Evolutionary conservation across 768 basidiomycete genomes (phyloP).

Genomic region (Amanita rimosa): DNA sequence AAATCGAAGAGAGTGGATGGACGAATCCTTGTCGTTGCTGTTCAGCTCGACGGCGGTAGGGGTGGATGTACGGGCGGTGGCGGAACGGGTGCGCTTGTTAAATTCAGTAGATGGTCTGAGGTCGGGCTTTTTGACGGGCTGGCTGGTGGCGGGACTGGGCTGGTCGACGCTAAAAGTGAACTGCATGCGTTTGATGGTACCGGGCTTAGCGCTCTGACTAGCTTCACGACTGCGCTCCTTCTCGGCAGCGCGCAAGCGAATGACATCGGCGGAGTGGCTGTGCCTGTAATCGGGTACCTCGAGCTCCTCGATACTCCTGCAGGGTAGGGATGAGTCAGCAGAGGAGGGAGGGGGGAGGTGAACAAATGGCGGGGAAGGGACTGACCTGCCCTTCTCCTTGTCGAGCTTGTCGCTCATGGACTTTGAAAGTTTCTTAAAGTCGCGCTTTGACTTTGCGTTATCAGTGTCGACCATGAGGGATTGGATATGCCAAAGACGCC

Average conservation of each 20-base stretch:
- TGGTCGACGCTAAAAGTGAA: conserved; percentile 83
- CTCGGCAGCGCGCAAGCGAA: conserved; percentile 71
- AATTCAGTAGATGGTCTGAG: conserved; percentile 56
- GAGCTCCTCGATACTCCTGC: conserved; percentile 76
- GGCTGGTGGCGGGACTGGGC: conserved; percentile 35
- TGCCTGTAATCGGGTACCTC: conserved; percentile 75
- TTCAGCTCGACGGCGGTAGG: conserved; percentile 11
- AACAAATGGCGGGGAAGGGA: conserved; percentile 13
- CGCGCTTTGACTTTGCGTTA: conserved; percentile 80
- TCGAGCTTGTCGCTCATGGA: conserved; percentile 87
- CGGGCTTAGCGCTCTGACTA: conserved; percentile 47
- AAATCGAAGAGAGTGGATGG: conserved; percentile 42
- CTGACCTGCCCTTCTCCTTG: conserved; percentile 85
- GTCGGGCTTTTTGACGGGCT: conserved; percentile 52
- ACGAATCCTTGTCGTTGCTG: conserved; percentile 22
- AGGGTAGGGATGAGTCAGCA: conserved; percentile 13
- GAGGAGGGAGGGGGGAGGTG: too few relatives aligned
- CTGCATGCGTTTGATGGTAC: conserved; percentile 80
- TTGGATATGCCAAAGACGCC: conserved; percentile 90
- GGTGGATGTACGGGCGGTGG: conserved; percentile 20
- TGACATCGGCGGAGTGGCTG: conserved; percentile 69
- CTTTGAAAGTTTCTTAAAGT: conserved; percentile 84
- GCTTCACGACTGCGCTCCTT: conserved; percentile 74
- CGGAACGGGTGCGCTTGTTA: conserved; percentile 32
- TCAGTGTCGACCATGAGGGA: conserved; percentile 86